Base-by-base conservation (phyloP, 179 eudicot species). In the Drosera spatulata region DNA sequence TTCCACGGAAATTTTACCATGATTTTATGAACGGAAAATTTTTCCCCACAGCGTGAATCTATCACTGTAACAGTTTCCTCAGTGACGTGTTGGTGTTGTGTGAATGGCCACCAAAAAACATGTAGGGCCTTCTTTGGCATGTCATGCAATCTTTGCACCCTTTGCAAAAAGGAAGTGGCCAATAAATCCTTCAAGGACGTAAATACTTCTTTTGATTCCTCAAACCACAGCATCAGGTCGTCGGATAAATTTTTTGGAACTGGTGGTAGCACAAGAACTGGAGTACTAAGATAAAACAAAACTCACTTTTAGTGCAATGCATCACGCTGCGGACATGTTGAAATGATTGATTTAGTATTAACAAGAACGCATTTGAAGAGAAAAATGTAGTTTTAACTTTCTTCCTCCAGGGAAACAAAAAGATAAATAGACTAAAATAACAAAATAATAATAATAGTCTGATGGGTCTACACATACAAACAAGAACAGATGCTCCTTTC, bases 81-180 rank as follows among this genome's bases (percentile, higher is more conserved):
- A 2, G 96, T 78, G 65, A 94, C 91, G 72, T 86, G 85, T 71
- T 79, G 82, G 68, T 94, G 99, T 66, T 94, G 99, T 41, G 99
- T 94, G 76, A 90, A 94, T 42, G 99, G 99, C 99, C 99, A 94
- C 99, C 99, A 94, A 22, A 94, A 64, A 53, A 83, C 66, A 11
- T 87, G 85, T 54, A 76, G 74, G 50, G 97, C 96, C 75, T 74
- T 85, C 77, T 82, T 82, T 66, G 81, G 80, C 87, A 90, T 78
- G 41, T 71, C 78, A 64, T 62, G 83, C 71, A 94, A 68, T 73
- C 94, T 79, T 70, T 80, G 69, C 47, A 70, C 80, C 76, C 97
- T 78, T 64, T 83, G 76, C 8, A 53, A 62, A 80, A 76, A 87
- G 3, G 87, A 69, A 39, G 82, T 75, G 52, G 74, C 57, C 79